A percentile compares a stretch with the other conserved stretches of the same genome.
Conservation (phyloP, 2,329 filamentous ascomycete species). For the Dryadomyces quercivorus region DNA sequence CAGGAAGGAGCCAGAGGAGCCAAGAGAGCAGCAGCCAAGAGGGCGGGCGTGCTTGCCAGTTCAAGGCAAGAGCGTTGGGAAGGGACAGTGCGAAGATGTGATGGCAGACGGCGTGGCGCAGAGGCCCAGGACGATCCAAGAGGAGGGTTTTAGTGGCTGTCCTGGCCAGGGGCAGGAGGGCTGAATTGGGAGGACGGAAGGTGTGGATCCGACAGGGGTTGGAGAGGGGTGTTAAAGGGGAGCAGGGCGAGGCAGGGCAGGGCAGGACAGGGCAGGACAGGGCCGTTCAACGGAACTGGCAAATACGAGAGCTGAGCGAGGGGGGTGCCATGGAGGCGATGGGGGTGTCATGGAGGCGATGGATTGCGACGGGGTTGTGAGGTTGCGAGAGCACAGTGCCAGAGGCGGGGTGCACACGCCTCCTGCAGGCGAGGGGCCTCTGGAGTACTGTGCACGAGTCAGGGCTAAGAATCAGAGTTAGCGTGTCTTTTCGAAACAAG, state of each 20-base stretch:
- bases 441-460: too few relatives aligned
- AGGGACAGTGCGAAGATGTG: not conserved
- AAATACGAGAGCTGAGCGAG: not conserved
- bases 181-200: not conserved
- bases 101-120: not conserved
- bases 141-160: not conserved
- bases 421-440: too few relatives aligned
- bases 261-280: too few relatives aligned
- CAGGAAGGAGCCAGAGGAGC: too few relatives aligned
- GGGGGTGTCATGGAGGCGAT: too few relatives aligned
- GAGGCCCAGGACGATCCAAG: not conserved
- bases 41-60: too few relatives aligned
- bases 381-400: too few relatives aligned
- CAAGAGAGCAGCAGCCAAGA: not conserved
- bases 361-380: too few relatives aligned
- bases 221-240: not conserved
- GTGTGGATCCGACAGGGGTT: not conserved
- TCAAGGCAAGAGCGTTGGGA: not conserved
- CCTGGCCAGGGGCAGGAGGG: not conserved
- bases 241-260: too few relatives aligned
- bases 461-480: too few relatives aligned
- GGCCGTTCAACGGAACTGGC: too few relatives aligned
- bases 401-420: too few relatives aligned
- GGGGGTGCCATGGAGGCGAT: not conserved
- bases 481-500: not conserved